These are phyloP conservation scores for Fusarium robinianum DNA, from an alignment of 2,329 filamentous ascomycete species.

Conservation along the genomic window DNA sequence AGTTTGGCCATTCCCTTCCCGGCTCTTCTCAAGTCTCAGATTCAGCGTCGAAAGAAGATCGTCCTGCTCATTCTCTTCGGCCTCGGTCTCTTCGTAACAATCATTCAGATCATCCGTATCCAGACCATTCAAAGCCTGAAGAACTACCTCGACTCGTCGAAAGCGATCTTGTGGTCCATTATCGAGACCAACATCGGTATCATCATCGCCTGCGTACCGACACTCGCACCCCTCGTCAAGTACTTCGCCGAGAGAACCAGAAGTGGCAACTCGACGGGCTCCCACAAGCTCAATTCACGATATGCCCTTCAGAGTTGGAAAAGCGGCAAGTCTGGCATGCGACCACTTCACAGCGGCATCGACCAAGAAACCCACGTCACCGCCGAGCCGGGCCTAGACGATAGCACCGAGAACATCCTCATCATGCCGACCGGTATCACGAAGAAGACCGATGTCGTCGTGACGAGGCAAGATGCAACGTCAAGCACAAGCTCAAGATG, in stretches of 20 bases:
- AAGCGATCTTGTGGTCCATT: slow-evolving; percentile 48
- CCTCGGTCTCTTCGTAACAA: slow-evolving; percentile 53
- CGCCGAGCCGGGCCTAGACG: no score
- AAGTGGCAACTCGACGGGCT: slow-evolving; percentile 9
- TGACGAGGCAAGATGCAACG: no score
- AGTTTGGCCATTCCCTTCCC: slow-evolving; percentile 50
- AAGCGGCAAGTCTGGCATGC: slow-evolving; percentile 29
- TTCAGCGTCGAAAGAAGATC: slow-evolving; percentile 46
- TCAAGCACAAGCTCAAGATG: no score
- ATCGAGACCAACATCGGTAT: slow-evolving; percentile 49
- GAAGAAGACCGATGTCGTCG: slow-evolving; percentile 21
- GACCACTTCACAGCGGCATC: slow-evolving; percentile 24
- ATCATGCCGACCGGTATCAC: slow-evolving; percentile 10
- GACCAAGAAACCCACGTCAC: slow-evolving; percentile 11
- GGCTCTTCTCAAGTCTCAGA: slow-evolving; percentile 43
- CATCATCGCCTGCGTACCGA: slow-evolving; percentile 47
- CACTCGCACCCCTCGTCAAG: slow-evolving; percentile 46
- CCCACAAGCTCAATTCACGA: not conserved
- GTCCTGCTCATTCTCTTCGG: slow-evolving; percentile 48
- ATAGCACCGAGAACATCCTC: slow-evolving; percentile 23
- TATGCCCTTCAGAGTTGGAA: slow-evolving; percentile 30
- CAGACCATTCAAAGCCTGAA: slow-evolving; percentile 48
- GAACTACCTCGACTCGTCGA: slow-evolving; percentile 49
- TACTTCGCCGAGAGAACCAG: slow-evolving; percentile 37
- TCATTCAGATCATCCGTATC: slow-evolving; percentile 55